Conservation (phyloP, 371 early-diverging fungal species). For the Mycotypha africana region DNA sequence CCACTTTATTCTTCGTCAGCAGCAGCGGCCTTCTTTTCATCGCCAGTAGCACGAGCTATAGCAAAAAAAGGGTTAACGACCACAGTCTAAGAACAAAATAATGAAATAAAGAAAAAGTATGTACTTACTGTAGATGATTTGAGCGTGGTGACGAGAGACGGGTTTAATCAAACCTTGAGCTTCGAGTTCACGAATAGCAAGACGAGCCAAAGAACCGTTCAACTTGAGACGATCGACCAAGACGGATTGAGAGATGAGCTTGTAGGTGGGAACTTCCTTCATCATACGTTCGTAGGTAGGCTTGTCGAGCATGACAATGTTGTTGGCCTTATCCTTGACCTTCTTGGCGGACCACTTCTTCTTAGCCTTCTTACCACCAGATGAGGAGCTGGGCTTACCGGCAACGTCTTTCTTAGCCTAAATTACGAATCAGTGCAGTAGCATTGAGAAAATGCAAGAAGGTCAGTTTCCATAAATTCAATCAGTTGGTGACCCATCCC, state of each 20-base stretch:
- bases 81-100: no score
- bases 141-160: constrained; percentile 86
- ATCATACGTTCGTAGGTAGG: constrained; percentile 87
- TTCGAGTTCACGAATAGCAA: constrained; percentile 91
- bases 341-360: constrained; percentile 97
- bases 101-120: no score
- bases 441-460: no score
- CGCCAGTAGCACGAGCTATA: constrained; percentile 72
- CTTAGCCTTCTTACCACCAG: constrained; percentile 88
- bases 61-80: no score
- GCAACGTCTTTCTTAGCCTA: constrained; percentile 68
- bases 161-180: constrained; percentile 88
- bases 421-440: not conserved
- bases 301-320: constrained; percentile 90
- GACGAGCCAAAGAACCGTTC: constrained; percentile 95
- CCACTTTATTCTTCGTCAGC: constrained; percentile 3
- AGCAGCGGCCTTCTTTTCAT: constrained; percentile 48
- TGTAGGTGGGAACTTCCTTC: constrained; percentile 99
- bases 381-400: constrained; percentile 64
- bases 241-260: constrained; percentile 97
- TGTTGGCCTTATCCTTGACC: constrained; percentile 97
- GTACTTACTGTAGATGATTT: constrained; percentile 87
- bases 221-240: constrained; percentile 97
- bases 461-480: no score
- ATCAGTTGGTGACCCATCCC: no score